These are phyloP conservation scores for Irpex rosettiformis DNA, from an alignment of 1,284 basidiomycete species.

Conservation along the genomic window DNA sequence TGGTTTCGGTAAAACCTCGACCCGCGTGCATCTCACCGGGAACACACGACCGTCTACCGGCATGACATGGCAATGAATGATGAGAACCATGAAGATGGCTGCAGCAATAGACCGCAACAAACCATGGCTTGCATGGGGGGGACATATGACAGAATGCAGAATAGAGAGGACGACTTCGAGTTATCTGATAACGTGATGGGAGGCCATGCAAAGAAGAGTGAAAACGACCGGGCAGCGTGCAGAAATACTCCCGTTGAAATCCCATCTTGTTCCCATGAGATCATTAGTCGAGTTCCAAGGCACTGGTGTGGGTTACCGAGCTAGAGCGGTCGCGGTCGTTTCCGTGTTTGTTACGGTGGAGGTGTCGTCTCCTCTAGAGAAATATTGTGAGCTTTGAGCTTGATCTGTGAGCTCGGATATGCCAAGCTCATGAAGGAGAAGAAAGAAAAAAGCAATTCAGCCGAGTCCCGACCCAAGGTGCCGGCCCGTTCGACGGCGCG, in stretches of 20 bases:
- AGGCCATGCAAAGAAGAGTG: conserved; percentile 1
- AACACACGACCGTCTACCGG: not conserved
- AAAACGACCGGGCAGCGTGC: not conserved
- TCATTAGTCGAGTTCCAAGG: not conserved
- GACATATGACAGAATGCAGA: not conserved
- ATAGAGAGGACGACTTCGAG: not conserved
- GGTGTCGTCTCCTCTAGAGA: too few species aligned
- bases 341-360: not conserved
- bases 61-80: not conserved
- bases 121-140: not conserved
- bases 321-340: not conserved
- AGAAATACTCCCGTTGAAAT: not conserved
- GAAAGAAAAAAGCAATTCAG: too few species aligned
- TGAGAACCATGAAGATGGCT: too few species aligned
- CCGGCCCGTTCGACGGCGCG: not conserved
- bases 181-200: conserved; percentile 1
- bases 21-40: not conserved
- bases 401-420: too few species aligned
- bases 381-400: not conserved
- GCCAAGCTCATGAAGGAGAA: too few species aligned
- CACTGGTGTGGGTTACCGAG: not conserved
- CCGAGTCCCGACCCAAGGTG: not conserved
- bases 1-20: not conserved
- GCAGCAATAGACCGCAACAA: not conserved
- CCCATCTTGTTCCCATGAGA: not conserved